Percentiles rank a stretch among this genome's conserved stretches.
These are phyloP conservation scores for Euphorbia peplus DNA, from an alignment of 345 rosid genomes.

Conservation along the genomic window DNA sequence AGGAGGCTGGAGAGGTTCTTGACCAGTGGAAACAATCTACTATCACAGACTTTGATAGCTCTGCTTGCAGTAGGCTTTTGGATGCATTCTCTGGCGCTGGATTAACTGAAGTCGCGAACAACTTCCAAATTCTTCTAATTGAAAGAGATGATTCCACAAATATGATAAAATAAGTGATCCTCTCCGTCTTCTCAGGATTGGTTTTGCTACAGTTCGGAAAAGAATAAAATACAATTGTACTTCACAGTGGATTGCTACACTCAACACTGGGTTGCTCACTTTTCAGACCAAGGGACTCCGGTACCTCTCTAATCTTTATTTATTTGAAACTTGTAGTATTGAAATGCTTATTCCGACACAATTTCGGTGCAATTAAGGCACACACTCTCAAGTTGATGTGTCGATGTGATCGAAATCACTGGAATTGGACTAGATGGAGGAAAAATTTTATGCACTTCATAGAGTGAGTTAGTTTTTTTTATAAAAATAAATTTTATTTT, in stretches of 20 bases:
- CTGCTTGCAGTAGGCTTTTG: slow-evolving; percentile 57
- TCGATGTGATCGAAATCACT: not conserved
- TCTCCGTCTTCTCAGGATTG: not conserved
- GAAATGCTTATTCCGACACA: not conserved
- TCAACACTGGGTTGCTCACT: not conserved
- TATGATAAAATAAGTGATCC: not conserved
- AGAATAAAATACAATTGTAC: not conserved
- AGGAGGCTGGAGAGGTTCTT: slow-evolving; percentile 67
- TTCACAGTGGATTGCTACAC: not conserved
- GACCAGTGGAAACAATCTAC: slow-evolving; percentile 80
- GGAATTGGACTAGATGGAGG: slow-evolving; percentile 6
- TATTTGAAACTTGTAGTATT: not conserved
- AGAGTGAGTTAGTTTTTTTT: no score
- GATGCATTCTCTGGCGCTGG: slow-evolving; percentile 49
- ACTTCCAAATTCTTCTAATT: slow-evolving; percentile 33
- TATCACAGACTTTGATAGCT: slow-evolving; percentile 48
- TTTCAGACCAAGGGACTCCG: not conserved
- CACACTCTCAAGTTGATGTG: not conserved
- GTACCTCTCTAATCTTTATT: not conserved
- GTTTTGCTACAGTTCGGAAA: not conserved
- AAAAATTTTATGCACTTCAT: not conserved
- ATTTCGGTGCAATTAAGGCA: not conserved
- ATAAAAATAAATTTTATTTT: no score
- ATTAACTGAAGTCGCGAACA: slow-evolving; percentile 43
- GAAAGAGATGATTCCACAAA: slow-evolving; percentile 19